Evolutionary conservation across 306 rosid genomes (phyloP).

Genomic region (Inga oerstediana): DNA sequence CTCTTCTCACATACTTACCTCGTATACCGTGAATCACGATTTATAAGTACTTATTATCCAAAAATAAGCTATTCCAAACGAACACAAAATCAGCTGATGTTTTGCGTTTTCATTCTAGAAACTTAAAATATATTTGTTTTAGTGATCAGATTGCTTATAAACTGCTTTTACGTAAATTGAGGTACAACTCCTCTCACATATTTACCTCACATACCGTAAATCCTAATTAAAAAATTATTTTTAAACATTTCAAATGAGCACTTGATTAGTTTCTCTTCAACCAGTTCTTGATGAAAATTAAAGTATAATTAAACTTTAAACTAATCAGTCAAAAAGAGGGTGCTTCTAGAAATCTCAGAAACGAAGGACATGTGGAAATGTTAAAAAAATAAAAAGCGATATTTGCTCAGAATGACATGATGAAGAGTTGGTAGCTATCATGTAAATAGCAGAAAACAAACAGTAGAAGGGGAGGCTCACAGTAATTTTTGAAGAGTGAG

Average conservation of each 20-base stretch:
- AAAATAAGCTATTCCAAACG: too few relatives aligned
- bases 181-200: too few relatives aligned
- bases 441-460: neutral
- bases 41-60: too few relatives aligned
- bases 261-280: neutral
- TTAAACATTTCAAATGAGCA: too few relatives aligned
- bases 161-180: too few relatives aligned
- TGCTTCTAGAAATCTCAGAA: neutral
- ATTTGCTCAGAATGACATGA: neutral
- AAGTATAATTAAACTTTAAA: neutral
- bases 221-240: too few relatives aligned
- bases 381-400: neutral
- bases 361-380: neutral
- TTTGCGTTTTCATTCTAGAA: neutral
- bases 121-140: neutral
- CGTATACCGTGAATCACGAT: too few relatives aligned
- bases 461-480: neutral
- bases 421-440: neutral
- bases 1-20: too few relatives aligned
- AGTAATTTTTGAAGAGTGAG: neutral
- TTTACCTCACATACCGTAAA: too few relatives aligned
- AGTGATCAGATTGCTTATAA: too few relatives aligned
- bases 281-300: neutral
- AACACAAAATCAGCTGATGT: neutral
- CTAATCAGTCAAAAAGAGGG: neutral